These are phyloP conservation scores for Myxozyma mucilagina DNA, from an alignment of 805 yeast genomes.

Conservation along the genomic window DNA sequence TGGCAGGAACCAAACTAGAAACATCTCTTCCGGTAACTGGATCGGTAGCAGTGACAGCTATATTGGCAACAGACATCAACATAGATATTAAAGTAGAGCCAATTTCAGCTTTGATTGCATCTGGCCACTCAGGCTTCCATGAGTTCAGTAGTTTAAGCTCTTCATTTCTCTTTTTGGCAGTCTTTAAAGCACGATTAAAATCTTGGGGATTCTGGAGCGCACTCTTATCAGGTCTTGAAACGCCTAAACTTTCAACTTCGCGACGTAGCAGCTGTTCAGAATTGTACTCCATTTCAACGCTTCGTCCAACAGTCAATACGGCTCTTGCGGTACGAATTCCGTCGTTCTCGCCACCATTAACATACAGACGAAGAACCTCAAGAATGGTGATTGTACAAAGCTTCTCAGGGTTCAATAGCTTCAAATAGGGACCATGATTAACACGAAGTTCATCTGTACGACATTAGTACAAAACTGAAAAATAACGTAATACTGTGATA, in stretches of 20 bases:
- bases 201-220: slow-evolving; percentile 13
- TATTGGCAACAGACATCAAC: slow-evolving; percentile 77
- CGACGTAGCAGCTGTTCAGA: slow-evolving; percentile 62
- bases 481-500: neutral
- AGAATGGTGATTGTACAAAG: slow-evolving; percentile 81
- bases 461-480: too few relatives aligned
- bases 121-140: slow-evolving; percentile 50
- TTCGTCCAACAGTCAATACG: slow-evolving; percentile 75
- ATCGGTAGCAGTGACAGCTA: slow-evolving; percentile 75
- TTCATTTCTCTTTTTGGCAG: slow-evolving; percentile 13
- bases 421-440: slow-evolving; percentile 73
- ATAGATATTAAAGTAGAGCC: slow-evolving; percentile 79
- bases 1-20: slow-evolving; percentile 82
- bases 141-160: neutral
- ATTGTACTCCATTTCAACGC: slow-evolving; percentile 80
- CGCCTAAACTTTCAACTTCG: slow-evolving; percentile 36
- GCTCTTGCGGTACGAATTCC: slow-evolving; percentile 86
- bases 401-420: slow-evolving; percentile 72
- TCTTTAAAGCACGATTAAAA: slow-evolving; percentile 8
- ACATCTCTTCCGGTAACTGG: slow-evolving; percentile 71
- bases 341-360: slow-evolving; percentile 69
- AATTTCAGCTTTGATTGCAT: slow-evolving; percentile 60
- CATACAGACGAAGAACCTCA: slow-evolving; percentile 71
- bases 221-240: slow-evolving; percentile 12
- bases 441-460: slow-evolving; percentile 33